phyloP scores from a whole-genome alignment of 2,329 filamentous ascomycete genomes.

The Colletotrichum paranaense region DNA sequence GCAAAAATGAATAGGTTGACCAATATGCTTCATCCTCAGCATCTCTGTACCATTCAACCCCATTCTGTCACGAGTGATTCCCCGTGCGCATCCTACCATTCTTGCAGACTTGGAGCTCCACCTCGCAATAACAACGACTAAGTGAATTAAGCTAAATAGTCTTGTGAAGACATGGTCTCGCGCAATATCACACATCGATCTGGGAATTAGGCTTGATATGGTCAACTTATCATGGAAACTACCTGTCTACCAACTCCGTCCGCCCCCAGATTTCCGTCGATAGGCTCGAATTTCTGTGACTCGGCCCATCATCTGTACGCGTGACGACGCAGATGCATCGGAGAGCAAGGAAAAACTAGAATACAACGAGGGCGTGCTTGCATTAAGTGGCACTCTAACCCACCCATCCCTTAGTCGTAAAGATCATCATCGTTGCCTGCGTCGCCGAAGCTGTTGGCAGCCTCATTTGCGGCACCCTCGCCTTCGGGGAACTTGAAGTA shows the following conservation, averaged over 20 bases:
- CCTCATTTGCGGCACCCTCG: constrained; percentile 73
- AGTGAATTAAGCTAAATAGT: not conserved
- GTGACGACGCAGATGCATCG: constrained; percentile 48
- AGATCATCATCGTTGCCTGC: constrained; percentile 96
- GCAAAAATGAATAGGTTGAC: not conserved
- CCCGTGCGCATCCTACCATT: not conserved
- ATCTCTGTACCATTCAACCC: not conserved
- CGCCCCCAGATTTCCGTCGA: constrained; percentile 25
- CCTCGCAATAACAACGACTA: not conserved
- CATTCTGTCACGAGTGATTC: not conserved
- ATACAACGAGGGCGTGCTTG: constrained; percentile 49
- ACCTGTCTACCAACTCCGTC: constrained; percentile 38
- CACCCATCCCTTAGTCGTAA: constrained; percentile 80
- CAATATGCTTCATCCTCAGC: not conserved
- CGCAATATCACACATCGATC: not conserved
- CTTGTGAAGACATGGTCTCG: not conserved
- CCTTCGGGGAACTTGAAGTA: constrained; percentile 95
- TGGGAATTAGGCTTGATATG: not conserved
- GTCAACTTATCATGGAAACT: constrained; percentile 32
- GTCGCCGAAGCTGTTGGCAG: constrained; percentile 79
- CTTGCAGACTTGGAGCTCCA: not conserved
- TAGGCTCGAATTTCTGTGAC: constrained; percentile 17
- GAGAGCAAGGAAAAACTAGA: constrained; percentile 55
- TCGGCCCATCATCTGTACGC: constrained; percentile 28
- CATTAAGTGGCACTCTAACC: constrained; percentile 38